Percentiles rank a stretch among this genome's conserved stretches.
phyloP scores from a whole-genome alignment of 768 basidiomycete species.

The Dioszegia crocea region DNA sequence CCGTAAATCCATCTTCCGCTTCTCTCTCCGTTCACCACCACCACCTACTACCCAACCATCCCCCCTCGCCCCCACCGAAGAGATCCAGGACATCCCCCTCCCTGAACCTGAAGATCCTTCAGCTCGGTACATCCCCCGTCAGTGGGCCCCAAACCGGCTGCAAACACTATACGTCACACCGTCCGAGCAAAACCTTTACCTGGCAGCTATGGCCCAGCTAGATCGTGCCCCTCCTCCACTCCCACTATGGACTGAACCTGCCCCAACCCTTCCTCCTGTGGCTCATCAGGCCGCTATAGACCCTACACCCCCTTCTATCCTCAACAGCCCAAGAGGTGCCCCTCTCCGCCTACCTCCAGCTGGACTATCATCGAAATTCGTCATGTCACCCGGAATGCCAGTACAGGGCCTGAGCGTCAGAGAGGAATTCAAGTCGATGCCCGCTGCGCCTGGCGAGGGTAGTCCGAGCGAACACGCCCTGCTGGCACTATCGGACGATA shows the following conservation, averaged over 20 bases:
- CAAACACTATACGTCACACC: conserved; percentile 37
- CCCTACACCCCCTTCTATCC: not conserved
- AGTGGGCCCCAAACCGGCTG: conserved; percentile 31
- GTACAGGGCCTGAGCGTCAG: conserved; percentile 23
- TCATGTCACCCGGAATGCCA: conserved; percentile 27
- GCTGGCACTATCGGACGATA: conserved; percentile 14
- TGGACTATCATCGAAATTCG: conserved; percentile 30
- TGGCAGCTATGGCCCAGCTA: conserved; percentile 42
- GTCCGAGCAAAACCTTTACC: conserved; percentile 39
- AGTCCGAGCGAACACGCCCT: conserved; percentile 20
- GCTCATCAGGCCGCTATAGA: conserved; percentile 8
- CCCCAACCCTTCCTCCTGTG: conserved; percentile 29
- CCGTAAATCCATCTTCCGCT: conserved; percentile 4
- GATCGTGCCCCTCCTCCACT: conserved; percentile 30
- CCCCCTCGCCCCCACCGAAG: not conserved
- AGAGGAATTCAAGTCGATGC: conserved; percentile 28
- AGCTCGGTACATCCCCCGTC: conserved; percentile 21
- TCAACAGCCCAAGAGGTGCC: not conserved
- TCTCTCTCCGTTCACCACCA: conserved; percentile 1
- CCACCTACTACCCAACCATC: not conserved
- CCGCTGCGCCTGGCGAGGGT: not conserved
- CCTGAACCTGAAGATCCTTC: conserved; percentile 1
- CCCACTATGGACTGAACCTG: conserved; percentile 37
- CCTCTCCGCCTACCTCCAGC: not conserved
- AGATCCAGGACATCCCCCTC: conserved; percentile 2